Evolutionary conservation across 352 stramenopile species (phyloP).

Genomic region (Phytophthora europaea): DNA sequence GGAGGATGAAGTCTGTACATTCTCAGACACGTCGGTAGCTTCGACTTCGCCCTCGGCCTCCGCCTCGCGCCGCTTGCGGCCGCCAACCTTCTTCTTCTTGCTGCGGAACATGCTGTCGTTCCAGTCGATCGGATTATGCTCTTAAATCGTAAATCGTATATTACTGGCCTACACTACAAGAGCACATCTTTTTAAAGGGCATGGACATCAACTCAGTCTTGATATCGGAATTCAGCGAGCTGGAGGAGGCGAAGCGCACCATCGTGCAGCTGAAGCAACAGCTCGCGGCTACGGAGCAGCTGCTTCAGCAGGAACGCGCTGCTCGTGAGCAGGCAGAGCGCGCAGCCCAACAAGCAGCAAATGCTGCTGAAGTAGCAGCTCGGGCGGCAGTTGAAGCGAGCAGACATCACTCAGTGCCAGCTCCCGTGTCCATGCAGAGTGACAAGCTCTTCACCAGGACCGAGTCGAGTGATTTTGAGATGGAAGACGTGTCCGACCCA

Average conservation of each 20-base stretch:
- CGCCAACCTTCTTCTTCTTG: constrained; percentile 53
- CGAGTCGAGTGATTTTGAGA: neutral
- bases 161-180: neutral
- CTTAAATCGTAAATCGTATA: neutral
- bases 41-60: constrained; percentile 8
- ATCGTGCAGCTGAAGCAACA: neutral
- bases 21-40: neutral
- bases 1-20: neutral
- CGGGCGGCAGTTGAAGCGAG: neutral
- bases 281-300: neutral
- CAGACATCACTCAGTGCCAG: neutral
- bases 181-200: neutral
- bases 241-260: neutral
- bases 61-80: constrained; percentile 48
- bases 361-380: neutral
- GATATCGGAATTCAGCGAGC: neutral
- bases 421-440: neutral
- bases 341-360: neutral
- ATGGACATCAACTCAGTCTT: neutral
- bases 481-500: neutral
- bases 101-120: constrained; percentile 46
- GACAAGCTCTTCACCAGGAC: neutral
- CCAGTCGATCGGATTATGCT: neutral
- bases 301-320: neutral
- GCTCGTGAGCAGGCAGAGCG: neutral